Evolutionary conservation across 768 basidiomycete species (phyloP), one percentile per base, ranked within the genome.

Genomic region (Psilocybe subaeruginosa): DNA sequence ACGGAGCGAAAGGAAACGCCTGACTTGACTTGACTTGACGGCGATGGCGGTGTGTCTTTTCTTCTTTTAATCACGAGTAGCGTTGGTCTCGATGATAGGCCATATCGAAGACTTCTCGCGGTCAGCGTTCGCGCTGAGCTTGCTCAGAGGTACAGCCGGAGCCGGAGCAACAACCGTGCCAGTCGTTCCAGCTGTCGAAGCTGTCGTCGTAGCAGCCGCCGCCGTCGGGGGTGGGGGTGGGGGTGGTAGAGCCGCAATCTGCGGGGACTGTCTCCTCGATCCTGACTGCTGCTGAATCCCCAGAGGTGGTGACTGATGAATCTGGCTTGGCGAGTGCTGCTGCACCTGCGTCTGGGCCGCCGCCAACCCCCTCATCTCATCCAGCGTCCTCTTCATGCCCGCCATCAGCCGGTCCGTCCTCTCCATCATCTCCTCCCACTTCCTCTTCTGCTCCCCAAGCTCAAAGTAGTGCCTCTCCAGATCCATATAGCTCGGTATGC

Each of bases 381-480:
- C 92, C 66, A 94, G 77, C 23, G 86, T 89, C 65, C 87, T 82
- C 78, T 86, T 86, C 70, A 94, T 77, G 23, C 87, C 85, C 39
- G 76, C 80, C 81, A 94, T 86, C 76, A 94, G 73, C 71, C 82
- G 75, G 56, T 93, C 89, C 67, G 92, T 94, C 75, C 80, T 84
- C 65, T 87, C 83, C 60, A 92, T 73, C 85, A 94, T 80, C 70
- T 91, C 91, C 73, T 92, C 84, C 76, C 90, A 77, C 70, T 81
- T 77, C 68, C 76, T 77, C 73, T 86, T 85, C 69, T 90, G 82
- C 67, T 88, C 85, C 3, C 77, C 74, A 56, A 95, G 78, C 67
- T 88, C 82, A 17, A 74, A 66, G 67, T 91, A 92, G 71, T 93
- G 92, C 58, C 85, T 77, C 73, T 89, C 89, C 64, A 94, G 75